phyloP scores from a whole-genome alignment of 2,329 filamentous ascomycete species.

The Sordariomycetes sp. region DNA sequence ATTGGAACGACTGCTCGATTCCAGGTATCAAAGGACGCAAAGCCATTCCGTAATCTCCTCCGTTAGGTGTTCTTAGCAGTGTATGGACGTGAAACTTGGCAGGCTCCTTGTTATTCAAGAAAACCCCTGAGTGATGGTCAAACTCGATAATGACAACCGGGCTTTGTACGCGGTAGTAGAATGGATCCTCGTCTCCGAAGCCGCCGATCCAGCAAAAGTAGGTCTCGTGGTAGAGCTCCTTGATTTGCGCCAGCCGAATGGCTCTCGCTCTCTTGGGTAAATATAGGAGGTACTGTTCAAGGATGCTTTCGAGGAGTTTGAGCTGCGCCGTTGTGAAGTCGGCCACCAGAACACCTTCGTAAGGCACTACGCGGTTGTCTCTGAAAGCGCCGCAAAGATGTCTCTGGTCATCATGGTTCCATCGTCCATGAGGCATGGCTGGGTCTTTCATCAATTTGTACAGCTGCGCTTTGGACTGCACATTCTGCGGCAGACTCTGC shows the following conservation, averaged over 20 bases:
- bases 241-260: constrained; percentile 44
- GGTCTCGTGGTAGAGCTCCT: constrained; percentile 54
- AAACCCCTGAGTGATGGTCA: constrained; percentile 73
- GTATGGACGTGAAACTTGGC: constrained; percentile 77
- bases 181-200: constrained; percentile 56
- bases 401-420: constrained; percentile 75
- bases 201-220: constrained; percentile 76
- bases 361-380: constrained; percentile 69
- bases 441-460: constrained; percentile 55
- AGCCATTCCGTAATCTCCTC: constrained; percentile 63
- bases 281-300: constrained; percentile 59
- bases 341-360: constrained; percentile 54
- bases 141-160: constrained; percentile 69
- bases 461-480: constrained; percentile 42
- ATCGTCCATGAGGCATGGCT: constrained; percentile 57
- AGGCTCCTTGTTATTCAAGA: constrained; percentile 62
- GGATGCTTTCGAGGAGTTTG: constrained; percentile 44
- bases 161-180: constrained; percentile 71
- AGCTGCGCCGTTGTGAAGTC: constrained; percentile 39
- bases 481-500: constrained; percentile 44
- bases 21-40: constrained; percentile 27
- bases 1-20: constrained; percentile 13
- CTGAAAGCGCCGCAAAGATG: constrained; percentile 71
- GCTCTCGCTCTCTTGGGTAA: constrained; percentile 47
- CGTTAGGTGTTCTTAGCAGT: constrained; percentile 61